Evolutionary conservation across 2,329 filamentous ascomycete species (phyloP), one percentile per base, ranked within the genome.

Genomic region (Pleochaeta shiraiana): DNA sequence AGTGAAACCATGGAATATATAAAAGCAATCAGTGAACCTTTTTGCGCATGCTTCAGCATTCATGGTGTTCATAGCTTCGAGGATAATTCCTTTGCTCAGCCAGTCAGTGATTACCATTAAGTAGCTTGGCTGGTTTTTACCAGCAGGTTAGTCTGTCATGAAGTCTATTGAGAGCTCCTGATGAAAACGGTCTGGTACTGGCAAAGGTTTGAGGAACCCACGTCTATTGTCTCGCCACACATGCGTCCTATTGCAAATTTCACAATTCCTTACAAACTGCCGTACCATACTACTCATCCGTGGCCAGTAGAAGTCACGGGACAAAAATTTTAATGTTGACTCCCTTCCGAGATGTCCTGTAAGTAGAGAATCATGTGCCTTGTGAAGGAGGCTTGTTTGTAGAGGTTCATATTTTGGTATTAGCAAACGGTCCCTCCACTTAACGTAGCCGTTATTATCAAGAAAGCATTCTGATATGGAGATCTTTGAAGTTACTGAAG

Each of bases 101-200:
- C 14, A 4, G 43, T 47, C 14, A n/a, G 24, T 24, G 4, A 47
- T 47, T 4, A 47, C 43, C 24, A 47, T 47, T n/a, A 47, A n/a
- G 24, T 47, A n/a, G n/a, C n/a, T n/a, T n/a, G n/a, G 19, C 4
- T 19, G 19, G 14, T 16, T 47, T 4, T 14, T 16, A 16, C 43
- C 24, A 19, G 43, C 4, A 47, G 14, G 43, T 5, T n/a, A 24
- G 5, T 47, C 19, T 47, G 24, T 24, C 4, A 47, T 24, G 14
- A 47, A 63, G 43, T 65, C 57, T 34, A 65, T 65, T 53, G 57
- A 43, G 34, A 65, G 26, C 19, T 65, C 30, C n/a, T n/a, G n/a
- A n/a, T n/a, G n/a, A n/a, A n/a, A n/a, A n/a, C n/a, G n/a, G n/a
- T n/a, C n/a, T n/a, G 31, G 57, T 1, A 65, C 33, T 33, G 37